Evolutionary conservation across 805 yeast species (phyloP), one percentile per base, ranked within the genome.

Genomic region (Kregervanrija pseudodelftensis): DNA sequence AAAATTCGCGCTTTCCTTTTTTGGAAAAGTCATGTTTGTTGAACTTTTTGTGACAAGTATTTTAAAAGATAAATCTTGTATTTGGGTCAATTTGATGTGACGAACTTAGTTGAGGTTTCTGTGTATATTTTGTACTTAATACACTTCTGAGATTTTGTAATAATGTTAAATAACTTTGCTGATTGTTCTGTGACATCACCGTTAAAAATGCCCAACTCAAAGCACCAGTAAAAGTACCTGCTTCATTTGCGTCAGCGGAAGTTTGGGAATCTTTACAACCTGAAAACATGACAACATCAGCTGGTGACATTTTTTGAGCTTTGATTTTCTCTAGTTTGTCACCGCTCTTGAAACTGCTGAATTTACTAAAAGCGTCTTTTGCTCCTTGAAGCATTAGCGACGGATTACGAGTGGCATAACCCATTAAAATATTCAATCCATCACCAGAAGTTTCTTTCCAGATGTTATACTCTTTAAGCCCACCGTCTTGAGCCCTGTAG

Each of bases 231-330:
- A 80, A 76, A 11, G 63, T 65, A 28, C 90, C 89, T 34, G 77
- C 79, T 57, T 82, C 87, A 15, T 67, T 69, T 0, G 95, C 84
- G 62, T 86, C 95, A 7, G 95, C 95, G 45, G 83, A 76, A 0
- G 95, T 86, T 64, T 86, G 95, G 42, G 76, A 72, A 63, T 86
- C 95, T 59, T 83, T 85, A 52, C 95, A 87, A 5, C 95, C 95
- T 3, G 88, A 79, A 44, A 86, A 67, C 64, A 79, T 74, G 17
- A 86, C 75, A 14, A 81, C 85, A 63, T 86, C 95, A 2, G 91
- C 90, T 1, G 88, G 76, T 0, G 88, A 76, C 51, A 80, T 76
- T 58, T 84, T 85, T 30, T 73, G 66, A 51, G 73, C 74, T 47
- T 65, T 72, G 22, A 78, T 70, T 36, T 62, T 60, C 46, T 78